These are phyloP conservation scores for Fonsecaea pugnacius DNA, from an alignment of 2,329 filamentous ascomycete genomes.

Conservation along the genomic window DNA sequence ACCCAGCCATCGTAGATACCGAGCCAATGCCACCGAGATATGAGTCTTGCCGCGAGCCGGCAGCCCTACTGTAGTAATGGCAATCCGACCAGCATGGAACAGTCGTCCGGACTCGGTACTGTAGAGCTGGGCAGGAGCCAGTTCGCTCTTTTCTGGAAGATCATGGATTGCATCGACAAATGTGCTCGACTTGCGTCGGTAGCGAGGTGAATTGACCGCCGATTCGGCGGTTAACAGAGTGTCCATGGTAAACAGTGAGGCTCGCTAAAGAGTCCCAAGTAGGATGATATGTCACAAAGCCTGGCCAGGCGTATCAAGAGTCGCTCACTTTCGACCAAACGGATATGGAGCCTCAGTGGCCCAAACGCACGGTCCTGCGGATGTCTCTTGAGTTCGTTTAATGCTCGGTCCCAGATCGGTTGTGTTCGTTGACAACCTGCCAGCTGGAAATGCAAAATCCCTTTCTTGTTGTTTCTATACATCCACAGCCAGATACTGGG, in stretches of 20 bases:
- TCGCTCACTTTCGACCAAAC: background rate
- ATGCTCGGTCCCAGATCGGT: background rate
- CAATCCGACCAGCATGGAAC: slow-evolving; percentile 95
- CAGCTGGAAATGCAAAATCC: background rate
- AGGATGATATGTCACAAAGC: background rate
- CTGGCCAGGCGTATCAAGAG: background rate
- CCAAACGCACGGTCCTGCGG: background rate
- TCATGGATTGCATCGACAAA: slow-evolving; percentile 98
- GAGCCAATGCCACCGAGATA: slow-evolving; percentile 90
- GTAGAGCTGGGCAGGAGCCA: slow-evolving; percentile 96
- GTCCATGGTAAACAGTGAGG: slow-evolving; percentile 47
- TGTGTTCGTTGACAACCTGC: background rate
- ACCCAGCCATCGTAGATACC: slow-evolving; percentile 94
- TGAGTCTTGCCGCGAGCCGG: slow-evolving; percentile 97
- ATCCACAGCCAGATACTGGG: background rate
- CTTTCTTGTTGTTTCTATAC: background rate
- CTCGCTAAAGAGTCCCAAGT: background rate
- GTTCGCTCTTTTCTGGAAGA: slow-evolving; percentile 76
- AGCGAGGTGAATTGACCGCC: slow-evolving; percentile 85
- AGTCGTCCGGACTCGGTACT: slow-evolving; percentile 96
- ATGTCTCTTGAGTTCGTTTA: background rate
- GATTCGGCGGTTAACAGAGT: slow-evolving; percentile 76
- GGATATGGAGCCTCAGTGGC: background rate
- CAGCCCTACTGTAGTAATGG: slow-evolving; percentile 94
- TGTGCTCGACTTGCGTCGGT: slow-evolving; percentile 89